phyloP scores from a whole-genome alignment of 371 early-diverging fungal genomes.

The Lichtheimia corymbifera region DNA sequence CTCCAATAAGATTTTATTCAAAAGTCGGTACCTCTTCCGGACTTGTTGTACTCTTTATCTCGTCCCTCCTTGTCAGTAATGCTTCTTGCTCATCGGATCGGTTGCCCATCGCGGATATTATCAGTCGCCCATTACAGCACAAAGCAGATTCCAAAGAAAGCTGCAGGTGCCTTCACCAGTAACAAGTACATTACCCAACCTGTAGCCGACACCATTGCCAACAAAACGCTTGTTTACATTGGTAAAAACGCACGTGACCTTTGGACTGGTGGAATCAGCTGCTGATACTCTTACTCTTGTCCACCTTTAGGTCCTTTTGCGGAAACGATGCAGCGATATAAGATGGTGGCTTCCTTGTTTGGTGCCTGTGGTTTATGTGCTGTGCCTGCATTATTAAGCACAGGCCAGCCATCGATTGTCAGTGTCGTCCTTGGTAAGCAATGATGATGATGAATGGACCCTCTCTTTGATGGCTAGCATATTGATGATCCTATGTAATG shows the following conservation, averaged over 20 bases:
- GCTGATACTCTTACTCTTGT: background rate
- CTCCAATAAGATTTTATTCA: no score
- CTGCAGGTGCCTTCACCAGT: conserved; percentile 27
- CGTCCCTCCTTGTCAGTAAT: no score
- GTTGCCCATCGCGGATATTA: no score
- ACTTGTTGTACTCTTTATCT: no score
- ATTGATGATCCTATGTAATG: no score
- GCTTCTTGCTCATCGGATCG: no score
- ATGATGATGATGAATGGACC: background rate
- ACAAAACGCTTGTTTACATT: conserved; percentile 47
- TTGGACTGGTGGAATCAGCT: background rate
- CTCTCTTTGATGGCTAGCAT: no score
- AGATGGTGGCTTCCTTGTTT: conserved; percentile 52
- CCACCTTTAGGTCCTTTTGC: conserved; percentile 38
- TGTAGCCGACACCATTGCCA: conserved; percentile 5
- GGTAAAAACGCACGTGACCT: conserved; percentile 22
- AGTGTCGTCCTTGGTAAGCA: conserved; percentile 36
- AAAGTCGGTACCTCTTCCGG: no score
- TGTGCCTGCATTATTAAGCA: conserved; percentile 43
- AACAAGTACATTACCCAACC: conserved; percentile 24
- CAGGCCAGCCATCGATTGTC: conserved; percentile 36
- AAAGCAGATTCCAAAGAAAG: conserved; percentile 22
- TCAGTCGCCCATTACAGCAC: conserved; percentile 1
- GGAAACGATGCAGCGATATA: conserved; percentile 45
- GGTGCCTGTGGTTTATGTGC: conserved; percentile 44